Conservation (phyloP, 2,329 filamentous ascomycete species). For the Talaromyces sp. region DNA sequence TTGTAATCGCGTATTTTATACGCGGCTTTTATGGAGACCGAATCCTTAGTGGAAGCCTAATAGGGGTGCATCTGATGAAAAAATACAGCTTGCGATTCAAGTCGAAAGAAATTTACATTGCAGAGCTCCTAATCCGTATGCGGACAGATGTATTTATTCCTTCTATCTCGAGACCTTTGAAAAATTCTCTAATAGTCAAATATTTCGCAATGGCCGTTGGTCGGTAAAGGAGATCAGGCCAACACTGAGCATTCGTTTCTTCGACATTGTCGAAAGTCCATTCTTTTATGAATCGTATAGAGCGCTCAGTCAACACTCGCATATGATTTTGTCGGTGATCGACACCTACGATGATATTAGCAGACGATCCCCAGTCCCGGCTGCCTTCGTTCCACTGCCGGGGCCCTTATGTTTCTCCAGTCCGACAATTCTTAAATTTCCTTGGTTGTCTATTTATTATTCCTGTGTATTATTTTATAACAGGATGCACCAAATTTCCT, state of each 20-base stretch:
- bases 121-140: neutral
- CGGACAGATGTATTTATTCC: neutral
- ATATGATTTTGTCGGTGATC: neutral
- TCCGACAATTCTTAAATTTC: conserved; percentile 27
- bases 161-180: neutral
- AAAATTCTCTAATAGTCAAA: neutral
- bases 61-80: neutral
- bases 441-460: conserved; percentile 27
- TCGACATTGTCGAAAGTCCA: conserved; percentile 1
- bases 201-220: neutral
- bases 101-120: neutral
- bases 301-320: neutral
- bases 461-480: conserved; percentile 24
- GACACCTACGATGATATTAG: conserved; percentile 3
- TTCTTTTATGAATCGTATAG: neutral
- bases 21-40: neutral
- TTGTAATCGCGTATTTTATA: neutral
- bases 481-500: conserved; percentile 25
- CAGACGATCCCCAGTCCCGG: conserved; percentile 6
- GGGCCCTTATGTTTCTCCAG: conserved; percentile 24
- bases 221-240: neutral
- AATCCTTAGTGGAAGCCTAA: neutral
- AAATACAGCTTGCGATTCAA: neutral
- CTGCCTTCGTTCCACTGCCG: conserved; percentile 19
- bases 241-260: neutral